Base-by-base conservation (phyloP, 2,329 filamentous ascomycete genomes). In the Beauveria sp. region DNA sequence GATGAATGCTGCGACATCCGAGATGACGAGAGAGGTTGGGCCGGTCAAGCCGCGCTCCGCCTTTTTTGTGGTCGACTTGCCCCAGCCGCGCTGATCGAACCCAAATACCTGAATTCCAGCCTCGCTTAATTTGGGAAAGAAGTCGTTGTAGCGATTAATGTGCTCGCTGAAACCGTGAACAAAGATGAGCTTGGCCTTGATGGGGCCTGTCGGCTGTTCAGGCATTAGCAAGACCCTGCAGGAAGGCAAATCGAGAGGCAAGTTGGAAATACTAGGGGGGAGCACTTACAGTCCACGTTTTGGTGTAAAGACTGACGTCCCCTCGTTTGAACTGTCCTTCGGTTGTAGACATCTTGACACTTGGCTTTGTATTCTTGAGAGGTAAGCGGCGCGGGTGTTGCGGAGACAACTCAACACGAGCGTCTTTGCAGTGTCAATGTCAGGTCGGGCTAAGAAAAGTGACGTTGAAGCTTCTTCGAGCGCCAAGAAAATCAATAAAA, bases 131-230 rank as follows among this genome's bases (percentile, higher is more conserved):
- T 76, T 77, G 6, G 86, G 81, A 75, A 95, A 93, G 69, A 96
- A 82, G 60, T 81, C 80, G 70, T 86, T 82, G 77, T 96, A 96
- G 62, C 86, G 84, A 74, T 89, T 86, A 72, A 89, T 78, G 74
- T 96, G 91, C 74, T 96, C 93, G 73, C 86, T 91, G 80, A 93
- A 97, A 69, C 93, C 93, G 76, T 97, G 93, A 65, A 97, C 78
- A 74, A 96, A 89, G 68, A 95, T 80, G 55, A 96, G 73, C 66
- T 89, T 89, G 42, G 92, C 92, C 68, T 82, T 83, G 60, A 82
- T 74, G 14, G 80, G 74, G 16, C 77, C 80, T 34, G 80, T 72
- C 34, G 85, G 84, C 86, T 86, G 52, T 22, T 22, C 40, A 47
- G 49, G 53, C 61, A 28, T 52, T 28, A 47, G 54, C 20, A 5